phyloP scores from a whole-genome alignment of 2,329 filamentous ascomycete species.

The Trichoderma hamatum region DNA sequence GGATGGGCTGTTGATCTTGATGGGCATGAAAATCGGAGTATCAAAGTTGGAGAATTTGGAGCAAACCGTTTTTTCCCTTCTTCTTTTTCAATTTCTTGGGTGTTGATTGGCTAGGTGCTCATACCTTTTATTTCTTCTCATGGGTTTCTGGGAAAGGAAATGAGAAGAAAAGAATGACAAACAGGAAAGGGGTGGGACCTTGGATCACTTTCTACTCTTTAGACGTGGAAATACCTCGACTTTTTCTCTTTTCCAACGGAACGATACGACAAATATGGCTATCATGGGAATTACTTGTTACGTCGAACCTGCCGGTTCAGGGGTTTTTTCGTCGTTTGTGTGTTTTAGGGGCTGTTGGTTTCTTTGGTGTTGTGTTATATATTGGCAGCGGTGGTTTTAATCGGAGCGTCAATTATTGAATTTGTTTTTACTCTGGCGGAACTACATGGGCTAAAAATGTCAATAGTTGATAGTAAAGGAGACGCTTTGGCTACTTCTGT shows the following conservation, averaged over 20 bases:
- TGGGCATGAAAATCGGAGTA: constrained; percentile 18
- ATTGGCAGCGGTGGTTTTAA: background rate
- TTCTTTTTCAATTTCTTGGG: background rate
- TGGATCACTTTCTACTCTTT: background rate
- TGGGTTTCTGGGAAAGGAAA: background rate
- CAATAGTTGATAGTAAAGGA: background rate
- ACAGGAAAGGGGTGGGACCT: background rate
- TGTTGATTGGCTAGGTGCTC: background rate
- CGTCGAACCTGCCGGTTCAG: background rate
- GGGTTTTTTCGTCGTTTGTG: background rate
- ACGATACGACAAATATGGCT: background rate
- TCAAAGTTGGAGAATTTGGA: constrained; percentile 19
- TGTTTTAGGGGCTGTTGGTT: background rate
- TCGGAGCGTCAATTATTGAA: background rate
- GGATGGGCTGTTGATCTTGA: constrained; percentile 15
- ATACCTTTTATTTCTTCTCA: background rate
- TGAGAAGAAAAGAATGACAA: background rate
- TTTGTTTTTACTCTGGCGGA: background rate
- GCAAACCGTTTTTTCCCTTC: background rate
- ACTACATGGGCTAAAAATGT: background rate
- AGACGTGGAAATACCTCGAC: background rate
- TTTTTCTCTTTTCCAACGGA: background rate
- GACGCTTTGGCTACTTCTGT: background rate
- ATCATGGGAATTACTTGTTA: background rate
- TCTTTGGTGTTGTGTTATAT: background rate